Evolutionary conservation across 2,329 filamentous ascomycete species (phyloP).

Genomic region (Gremmenia infestans): DNA sequence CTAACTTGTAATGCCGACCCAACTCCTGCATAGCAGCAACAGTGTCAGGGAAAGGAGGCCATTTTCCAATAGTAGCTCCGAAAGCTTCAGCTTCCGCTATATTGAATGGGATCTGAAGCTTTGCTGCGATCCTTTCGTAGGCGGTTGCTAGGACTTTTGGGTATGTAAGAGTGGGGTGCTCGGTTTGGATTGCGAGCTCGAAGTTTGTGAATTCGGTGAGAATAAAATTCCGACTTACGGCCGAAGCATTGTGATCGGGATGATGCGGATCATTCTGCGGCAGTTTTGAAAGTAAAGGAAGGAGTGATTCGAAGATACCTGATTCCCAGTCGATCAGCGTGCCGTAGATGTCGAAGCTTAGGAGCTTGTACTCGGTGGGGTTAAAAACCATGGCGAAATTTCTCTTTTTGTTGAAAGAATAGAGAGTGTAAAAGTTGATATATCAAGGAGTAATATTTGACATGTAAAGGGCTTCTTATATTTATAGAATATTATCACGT

Average conservation of each 20-base stretch:
- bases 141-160: slow-evolving; percentile 41
- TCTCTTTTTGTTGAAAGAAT: too few species aligned
- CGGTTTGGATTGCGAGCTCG: slow-evolving; percentile 34
- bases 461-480: too few species aligned
- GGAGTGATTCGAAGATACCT: slow-evolving; percentile 54
- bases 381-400: slow-evolving; percentile 13
- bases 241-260: slow-evolving; percentile 7
- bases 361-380: slow-evolving; percentile 18
- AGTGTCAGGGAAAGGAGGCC: slow-evolving; percentile 47
- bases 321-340: slow-evolving; percentile 75
- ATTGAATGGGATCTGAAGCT: slow-evolving; percentile 17
- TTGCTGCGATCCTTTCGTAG: slow-evolving; percentile 34
- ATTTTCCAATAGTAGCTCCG: slow-evolving; percentile 38
- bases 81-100: slow-evolving; percentile 35
- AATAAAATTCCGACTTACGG: slow-evolving; percentile 6
- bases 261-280: slow-evolving; percentile 11
- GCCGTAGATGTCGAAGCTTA: slow-evolving; percentile 65
- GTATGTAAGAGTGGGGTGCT: slow-evolving; percentile 48
- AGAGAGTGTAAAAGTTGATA: too few species aligned
- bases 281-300: slow-evolving; percentile 31
- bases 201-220: slow-evolving; percentile 16
- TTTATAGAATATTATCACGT: too few species aligned
- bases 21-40: slow-evolving; percentile 41
- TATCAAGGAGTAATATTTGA: too few species aligned
- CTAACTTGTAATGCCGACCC: slow-evolving; percentile 42